Evolutionary conservation across 257 asterid species (phyloP), one percentile per base, ranked within the genome.

Genomic region (Henckelia pumila): DNA sequence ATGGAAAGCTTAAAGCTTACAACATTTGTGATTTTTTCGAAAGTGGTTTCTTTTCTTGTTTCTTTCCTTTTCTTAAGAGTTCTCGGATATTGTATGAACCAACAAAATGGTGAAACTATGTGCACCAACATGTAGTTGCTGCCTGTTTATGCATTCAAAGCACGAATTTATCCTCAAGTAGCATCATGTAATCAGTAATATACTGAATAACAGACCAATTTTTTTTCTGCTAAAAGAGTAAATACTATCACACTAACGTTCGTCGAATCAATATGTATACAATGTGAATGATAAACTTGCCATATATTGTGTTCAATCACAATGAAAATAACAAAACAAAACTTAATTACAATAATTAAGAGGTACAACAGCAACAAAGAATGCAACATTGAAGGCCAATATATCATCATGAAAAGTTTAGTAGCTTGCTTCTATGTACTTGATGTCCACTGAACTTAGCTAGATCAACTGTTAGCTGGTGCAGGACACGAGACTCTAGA

Each of bases 401-500:
- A 40, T 40, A 40, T 40, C n/a, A 13, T 11, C 9, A 40, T 10
- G 50, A 13, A 11, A 13, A 40, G 50, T 40, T 16, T 40, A 40
- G 50, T 40, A 40, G n/a, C n/a, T 40, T 40, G 50, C n/a, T 40
- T 25, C 3, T 59, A 14, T 24, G 33, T 59, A 59, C 63, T 33
- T 25, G 5, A 59, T 59, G 29, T 59, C 10, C 64, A 28, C 47
- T 28, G 30, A 59, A 59, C 19, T 29, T 71, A 72, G 53, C 63
- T 57, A 50, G 53, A 29, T 60, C 58, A 67, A 14, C 29, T 40
- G 44, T 77, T 58, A 86, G 85, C 83, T 19, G 75, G 76, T 20
- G 78, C 80, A 40, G 84, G 81, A 75, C 71, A 75, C 9, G 85
- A 78, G 57, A 83, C 84, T 7, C 84, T 76, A 63, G 87, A 78